These are phyloP conservation scores for Colletotrichum shisoi DNA, from an alignment of 2,329 filamentous ascomycete genomes.

Conservation along the genomic window DNA sequence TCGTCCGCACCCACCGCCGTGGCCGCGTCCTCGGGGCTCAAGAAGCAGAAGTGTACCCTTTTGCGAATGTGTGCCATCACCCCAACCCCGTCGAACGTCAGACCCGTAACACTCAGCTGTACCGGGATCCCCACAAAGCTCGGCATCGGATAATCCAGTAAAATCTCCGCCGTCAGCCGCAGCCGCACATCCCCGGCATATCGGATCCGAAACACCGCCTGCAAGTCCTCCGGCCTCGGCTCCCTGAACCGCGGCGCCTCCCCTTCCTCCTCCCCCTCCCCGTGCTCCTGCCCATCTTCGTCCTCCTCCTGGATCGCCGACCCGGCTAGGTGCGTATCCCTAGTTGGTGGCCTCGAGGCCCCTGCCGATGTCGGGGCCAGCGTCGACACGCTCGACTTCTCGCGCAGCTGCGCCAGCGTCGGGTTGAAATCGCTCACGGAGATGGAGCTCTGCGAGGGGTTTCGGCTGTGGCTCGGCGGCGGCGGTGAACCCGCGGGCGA, in stretches of 20 bases:
- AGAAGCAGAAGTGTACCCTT: slow-evolving; percentile 90
- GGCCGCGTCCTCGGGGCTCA: slow-evolving; percentile 89
- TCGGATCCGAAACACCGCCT: slow-evolving; percentile 88
- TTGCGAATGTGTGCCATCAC: slow-evolving; percentile 91
- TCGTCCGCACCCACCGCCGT: slow-evolving; percentile 68
- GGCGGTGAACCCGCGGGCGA: slow-evolving; percentile 31
- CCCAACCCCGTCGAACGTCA: slow-evolving; percentile 94
- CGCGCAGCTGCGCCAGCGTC: slow-evolving; percentile 51
- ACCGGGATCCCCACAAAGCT: slow-evolving; percentile 96
- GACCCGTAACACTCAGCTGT: slow-evolving; percentile 90
- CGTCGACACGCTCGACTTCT: slow-evolving; percentile 70
- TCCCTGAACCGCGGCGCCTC: slow-evolving; percentile 68
- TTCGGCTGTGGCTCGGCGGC: slow-evolving; percentile 51
- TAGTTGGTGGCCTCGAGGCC: slow-evolving; percentile 65
- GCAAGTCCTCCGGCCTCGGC: slow-evolving; percentile 82
- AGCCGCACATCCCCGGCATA: slow-evolving; percentile 89
- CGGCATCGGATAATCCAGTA: slow-evolving; percentile 97
- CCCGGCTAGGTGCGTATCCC: slow-evolving; percentile 54
- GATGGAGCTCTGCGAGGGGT: slow-evolving; percentile 58
- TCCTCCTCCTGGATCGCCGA: slow-evolving; percentile 51
- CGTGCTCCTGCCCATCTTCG: slow-evolving; percentile 41
- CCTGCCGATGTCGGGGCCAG: slow-evolving; percentile 63
- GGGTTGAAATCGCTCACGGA: slow-evolving; percentile 54
- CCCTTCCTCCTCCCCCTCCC: slow-evolving; percentile 43
- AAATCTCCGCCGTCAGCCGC: slow-evolving; percentile 90